Evolutionary conservation across 768 basidiomycete genomes (phyloP).

Genomic region (Lactifluus piperatus): DNA sequence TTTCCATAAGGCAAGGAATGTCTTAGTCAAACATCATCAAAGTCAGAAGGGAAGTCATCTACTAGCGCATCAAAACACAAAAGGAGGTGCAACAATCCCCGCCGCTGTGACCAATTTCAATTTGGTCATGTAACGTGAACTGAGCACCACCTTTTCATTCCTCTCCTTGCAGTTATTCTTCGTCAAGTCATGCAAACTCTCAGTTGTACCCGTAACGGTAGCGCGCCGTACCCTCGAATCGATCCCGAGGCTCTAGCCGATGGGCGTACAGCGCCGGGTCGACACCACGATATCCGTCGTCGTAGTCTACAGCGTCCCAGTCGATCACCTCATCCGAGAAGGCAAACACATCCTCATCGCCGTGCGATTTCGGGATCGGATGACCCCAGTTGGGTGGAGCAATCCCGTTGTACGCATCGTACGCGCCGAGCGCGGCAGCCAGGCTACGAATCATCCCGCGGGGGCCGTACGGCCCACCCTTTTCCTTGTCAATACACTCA

Average conservation of each 20-base stretch:
- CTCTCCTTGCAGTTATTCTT: not conserved
- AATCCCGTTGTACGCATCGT: slow-evolving; percentile 1
- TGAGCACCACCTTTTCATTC: too few species aligned
- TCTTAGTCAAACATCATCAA: too few species aligned
- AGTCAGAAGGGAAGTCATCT: too few species aligned
- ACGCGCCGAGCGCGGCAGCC: slow-evolving; percentile 4
- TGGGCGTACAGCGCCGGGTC: not conserved
- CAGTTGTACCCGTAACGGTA: not conserved
- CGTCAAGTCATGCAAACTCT: not conserved
- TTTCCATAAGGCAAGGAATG: too few species aligned
- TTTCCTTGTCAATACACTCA: slow-evolving; percentile 1
- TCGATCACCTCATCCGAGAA: not conserved
- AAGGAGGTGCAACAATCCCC: not conserved
- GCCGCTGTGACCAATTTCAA: not conserved
- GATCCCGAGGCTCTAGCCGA: not conserved
- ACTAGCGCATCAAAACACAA: too few species aligned
- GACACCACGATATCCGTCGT: slow-evolving; percentile 2
- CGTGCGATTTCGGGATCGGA: not conserved
- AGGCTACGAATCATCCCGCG: slow-evolving; percentile 17
- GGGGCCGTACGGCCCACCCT: slow-evolving; percentile 9
- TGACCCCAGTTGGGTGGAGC: slow-evolving; percentile 15
- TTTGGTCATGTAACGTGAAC: too few species aligned
- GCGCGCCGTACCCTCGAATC: not conserved
- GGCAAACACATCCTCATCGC: not conserved
- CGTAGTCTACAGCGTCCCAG: not conserved